Percentiles rank a stretch among this genome's conserved stretches.
phyloP scores from a whole-genome alignment of 768 basidiomycete species.

The Pleurotus giganteus region DNA sequence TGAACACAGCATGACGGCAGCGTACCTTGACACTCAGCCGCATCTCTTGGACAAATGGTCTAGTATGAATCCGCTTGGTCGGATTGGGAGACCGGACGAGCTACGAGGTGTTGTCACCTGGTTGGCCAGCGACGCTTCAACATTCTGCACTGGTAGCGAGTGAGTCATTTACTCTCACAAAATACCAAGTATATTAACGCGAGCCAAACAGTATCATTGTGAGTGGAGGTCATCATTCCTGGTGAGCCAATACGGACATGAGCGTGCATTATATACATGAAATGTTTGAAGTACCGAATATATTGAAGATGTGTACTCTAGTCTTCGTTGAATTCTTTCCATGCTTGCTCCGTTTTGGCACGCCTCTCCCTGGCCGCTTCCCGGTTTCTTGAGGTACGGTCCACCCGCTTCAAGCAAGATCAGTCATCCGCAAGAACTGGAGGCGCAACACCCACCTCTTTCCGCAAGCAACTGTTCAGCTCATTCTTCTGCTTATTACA shows the following conservation, averaged over 20 bases:
- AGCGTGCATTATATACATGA: not conserved
- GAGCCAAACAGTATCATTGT: constrained; percentile 49
- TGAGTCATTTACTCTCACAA: constrained; percentile 34
- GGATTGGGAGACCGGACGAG: constrained; percentile 72
- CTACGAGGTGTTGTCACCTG: constrained; percentile 68
- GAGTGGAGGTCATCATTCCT: constrained; percentile 61
- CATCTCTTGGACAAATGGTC: constrained; percentile 68
- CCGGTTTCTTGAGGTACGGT: constrained; percentile 59
- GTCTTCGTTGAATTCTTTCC: constrained; percentile 55
- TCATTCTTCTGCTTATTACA: constrained; percentile 70
- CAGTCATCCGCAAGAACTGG: constrained; percentile 5
- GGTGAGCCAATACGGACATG: constrained; percentile 35
- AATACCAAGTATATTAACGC: constrained; percentile 7
- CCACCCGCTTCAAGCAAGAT: constrained; percentile 44
- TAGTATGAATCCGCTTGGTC: constrained; percentile 62
- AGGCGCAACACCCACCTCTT: constrained; percentile 50
- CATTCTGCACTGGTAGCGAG: constrained; percentile 83
- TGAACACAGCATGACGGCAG: constrained; percentile 74
- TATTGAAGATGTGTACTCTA: not conserved
- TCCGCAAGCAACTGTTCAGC: constrained; percentile 66
- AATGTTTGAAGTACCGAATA: not conserved
- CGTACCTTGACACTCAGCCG: constrained; percentile 64
- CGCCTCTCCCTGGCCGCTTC: constrained; percentile 56
- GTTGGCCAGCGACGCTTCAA: constrained; percentile 75
- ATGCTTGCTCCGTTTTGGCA: constrained; percentile 55